Conservation (phyloP, 2,329 filamentous ascomycete species). For the Emmonsia crescens region DNA sequence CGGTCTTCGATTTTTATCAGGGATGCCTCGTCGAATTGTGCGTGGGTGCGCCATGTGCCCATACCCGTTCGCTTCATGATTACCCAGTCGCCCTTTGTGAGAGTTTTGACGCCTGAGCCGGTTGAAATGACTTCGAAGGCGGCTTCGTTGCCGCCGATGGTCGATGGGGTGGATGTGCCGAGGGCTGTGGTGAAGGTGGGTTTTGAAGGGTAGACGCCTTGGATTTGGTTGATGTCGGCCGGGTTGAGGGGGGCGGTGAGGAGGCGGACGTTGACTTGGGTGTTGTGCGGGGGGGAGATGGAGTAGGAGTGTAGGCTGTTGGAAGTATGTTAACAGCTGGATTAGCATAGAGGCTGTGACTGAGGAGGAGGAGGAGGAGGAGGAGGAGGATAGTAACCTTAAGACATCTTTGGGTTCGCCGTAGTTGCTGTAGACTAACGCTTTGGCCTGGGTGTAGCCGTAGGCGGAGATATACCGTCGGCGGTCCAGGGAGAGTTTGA, state of each 20-base stretch:
- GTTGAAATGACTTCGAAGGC: slow-evolving; percentile 77
- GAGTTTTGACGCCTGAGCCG: slow-evolving; percentile 49
- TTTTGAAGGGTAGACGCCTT: slow-evolving; percentile 87
- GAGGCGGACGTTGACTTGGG: slow-evolving; percentile 66
- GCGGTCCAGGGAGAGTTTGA: slow-evolving; percentile 12
- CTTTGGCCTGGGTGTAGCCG: slow-evolving; percentile 41
- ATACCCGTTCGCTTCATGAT: slow-evolving; percentile 74
- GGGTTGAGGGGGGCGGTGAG: slow-evolving; percentile 92
- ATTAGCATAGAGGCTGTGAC: not conserved
- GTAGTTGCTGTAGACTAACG: slow-evolving; percentile 38
- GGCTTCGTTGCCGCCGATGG: slow-evolving; percentile 62
- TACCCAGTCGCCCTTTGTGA: slow-evolving; percentile 81
- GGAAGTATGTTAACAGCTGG: slow-evolving; percentile 2
- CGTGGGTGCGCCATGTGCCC: slow-evolving; percentile 92
- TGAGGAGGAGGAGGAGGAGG: too few species aligned
- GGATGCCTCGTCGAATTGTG: slow-evolving; percentile 50
- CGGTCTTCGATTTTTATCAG: slow-evolving; percentile 61
- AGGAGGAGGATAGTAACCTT: slow-evolving; percentile 20
- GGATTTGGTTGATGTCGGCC: slow-evolving; percentile 94
- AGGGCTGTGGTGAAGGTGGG: slow-evolving; percentile 65
- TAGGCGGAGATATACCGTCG: slow-evolving; percentile 36
- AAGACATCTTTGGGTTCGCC: slow-evolving; percentile 41
- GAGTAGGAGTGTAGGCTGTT: slow-evolving; percentile 38
- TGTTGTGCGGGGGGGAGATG: slow-evolving; percentile 43
- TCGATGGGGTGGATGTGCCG: slow-evolving; percentile 64